These are phyloP conservation scores for Amylocystis lapponica DNA, from an alignment of 768 basidiomycete species.

Conservation along the genomic window DNA sequence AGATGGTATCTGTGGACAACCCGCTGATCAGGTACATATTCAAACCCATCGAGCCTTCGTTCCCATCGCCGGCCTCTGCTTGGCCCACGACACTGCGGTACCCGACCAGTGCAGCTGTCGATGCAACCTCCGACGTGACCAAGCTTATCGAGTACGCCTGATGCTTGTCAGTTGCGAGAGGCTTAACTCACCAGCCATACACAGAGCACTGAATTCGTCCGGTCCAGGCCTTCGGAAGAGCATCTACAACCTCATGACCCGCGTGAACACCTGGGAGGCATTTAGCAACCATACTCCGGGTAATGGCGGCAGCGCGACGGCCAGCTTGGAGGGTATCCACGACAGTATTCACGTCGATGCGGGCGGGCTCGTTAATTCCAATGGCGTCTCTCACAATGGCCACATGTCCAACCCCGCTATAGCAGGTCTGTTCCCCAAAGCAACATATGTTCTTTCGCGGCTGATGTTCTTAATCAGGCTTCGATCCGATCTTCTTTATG, in stretches of 20 bases:
- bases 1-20: conserved; percentile 12
- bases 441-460: too few species aligned
- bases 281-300: conserved; percentile 42
- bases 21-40: conserved; percentile 11
- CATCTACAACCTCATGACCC: conserved; percentile 9
- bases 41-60: too few species aligned
- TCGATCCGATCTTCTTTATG: conserved; percentile 50
- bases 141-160: conserved; percentile 4
- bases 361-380: too few species aligned
- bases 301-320: conserved; percentile 33
- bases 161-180: too few species aligned
- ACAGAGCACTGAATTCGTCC: too few species aligned
- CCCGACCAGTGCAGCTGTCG: conserved; percentile 17
- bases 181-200: too few species aligned
- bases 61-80: conserved; percentile 7
- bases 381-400: conserved; percentile 34
- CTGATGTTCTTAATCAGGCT: conserved; percentile 27
- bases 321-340: conserved; percentile 47
- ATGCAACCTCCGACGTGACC: conserved; percentile 6
- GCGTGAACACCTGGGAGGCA: conserved; percentile 31
- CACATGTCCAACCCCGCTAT: conserved; percentile 36
- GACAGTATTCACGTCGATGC: conserved; percentile 34
- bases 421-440: too few species aligned
- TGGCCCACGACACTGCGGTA: conserved; percentile 30
- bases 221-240: conserved; percentile 7